phyloP scores from a whole-genome alignment of 1,284 basidiomycete genomes.

The Athelia psychrophila region DNA sequence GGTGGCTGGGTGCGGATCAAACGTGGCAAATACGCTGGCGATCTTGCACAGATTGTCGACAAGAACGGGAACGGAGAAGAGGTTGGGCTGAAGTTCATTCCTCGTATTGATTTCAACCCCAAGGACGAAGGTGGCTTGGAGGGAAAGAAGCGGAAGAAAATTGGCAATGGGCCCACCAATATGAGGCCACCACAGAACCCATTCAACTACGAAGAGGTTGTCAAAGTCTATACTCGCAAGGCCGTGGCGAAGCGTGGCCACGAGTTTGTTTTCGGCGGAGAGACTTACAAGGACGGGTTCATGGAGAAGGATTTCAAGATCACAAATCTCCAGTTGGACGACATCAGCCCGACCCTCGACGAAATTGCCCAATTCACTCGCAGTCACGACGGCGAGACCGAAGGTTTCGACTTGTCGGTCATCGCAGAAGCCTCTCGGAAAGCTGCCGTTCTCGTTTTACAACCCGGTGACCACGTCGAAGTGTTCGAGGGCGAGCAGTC shows the following conservation, averaged over 20 bases:
- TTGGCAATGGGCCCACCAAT: slow-evolving; percentile 38
- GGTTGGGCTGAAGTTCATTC: slow-evolving; percentile 91
- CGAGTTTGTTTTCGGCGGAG: slow-evolving; percentile 84
- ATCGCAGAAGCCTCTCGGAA: slow-evolving; percentile 89
- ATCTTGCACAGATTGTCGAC: slow-evolving; percentile 95
- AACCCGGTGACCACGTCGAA: slow-evolving; percentile 97
- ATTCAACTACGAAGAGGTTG: slow-evolving; percentile 94
- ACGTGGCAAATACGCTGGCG: slow-evolving; percentile 92
- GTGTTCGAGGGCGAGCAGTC: slow-evolving; percentile 97
- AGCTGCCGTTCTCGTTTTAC: slow-evolving; percentile 86
- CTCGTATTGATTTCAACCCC: slow-evolving; percentile 94
- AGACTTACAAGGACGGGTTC: slow-evolving; percentile 94
- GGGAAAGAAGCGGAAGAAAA: slow-evolving; percentile 72
- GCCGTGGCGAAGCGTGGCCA: slow-evolving; percentile 72
- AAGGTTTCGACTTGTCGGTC: slow-evolving; percentile 74
- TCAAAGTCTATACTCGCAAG: slow-evolving; percentile 82
- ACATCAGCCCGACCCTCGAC: slow-evolving; percentile 93
- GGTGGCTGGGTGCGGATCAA: slow-evolving; percentile 96
- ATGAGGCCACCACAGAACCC: slow-evolving; percentile 89
- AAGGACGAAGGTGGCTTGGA: slow-evolving; percentile 72
- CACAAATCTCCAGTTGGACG: slow-evolving; percentile 77
- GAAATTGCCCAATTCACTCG: slow-evolving; percentile 92
- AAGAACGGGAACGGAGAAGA: slow-evolving; percentile 93
- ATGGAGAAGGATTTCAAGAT: slow-evolving; percentile 96
- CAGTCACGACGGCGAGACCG: slow-evolving; percentile 64